Percentiles rank a stretch among this genome's conserved stretches.
phyloP scores from a whole-genome alignment of 1,284 basidiomycete genomes.

The Ustilago crameri region DNA sequence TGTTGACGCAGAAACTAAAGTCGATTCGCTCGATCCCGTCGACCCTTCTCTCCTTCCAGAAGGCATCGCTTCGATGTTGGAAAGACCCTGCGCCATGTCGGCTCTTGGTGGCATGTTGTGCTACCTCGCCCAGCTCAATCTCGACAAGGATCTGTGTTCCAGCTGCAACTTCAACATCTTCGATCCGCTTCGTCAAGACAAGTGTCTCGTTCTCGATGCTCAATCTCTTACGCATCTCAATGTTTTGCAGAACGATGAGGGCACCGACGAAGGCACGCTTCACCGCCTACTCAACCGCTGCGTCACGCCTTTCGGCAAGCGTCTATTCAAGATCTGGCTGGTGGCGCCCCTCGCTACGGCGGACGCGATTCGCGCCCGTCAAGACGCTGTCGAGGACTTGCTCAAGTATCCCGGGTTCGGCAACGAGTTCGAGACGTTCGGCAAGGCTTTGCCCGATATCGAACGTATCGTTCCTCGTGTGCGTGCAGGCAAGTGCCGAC shows the following conservation, averaged over 20 bases:
- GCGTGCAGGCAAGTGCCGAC: conserved; percentile 63
- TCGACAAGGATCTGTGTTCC: conserved; percentile 64
- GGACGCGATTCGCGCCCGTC: conserved; percentile 58
- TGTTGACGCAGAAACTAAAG: conserved; percentile 27
- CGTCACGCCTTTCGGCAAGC: conserved; percentile 66
- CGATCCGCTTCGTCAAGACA: conserved; percentile 55
- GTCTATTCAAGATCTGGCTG: conserved; percentile 67
- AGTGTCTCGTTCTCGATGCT: conserved; percentile 64
- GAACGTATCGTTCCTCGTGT: conserved; percentile 65
- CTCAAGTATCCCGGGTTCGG: conserved; percentile 48
- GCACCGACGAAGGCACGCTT: conserved; percentile 64
- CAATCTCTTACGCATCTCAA: conserved; percentile 66
- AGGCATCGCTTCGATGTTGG: conserved; percentile 55
- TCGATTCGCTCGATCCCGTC: conserved; percentile 45
- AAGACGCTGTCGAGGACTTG: conserved; percentile 65
- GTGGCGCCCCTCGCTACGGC: conserved; percentile 58
- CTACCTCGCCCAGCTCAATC: conserved; percentile 64
- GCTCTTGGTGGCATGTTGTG: conserved; percentile 64
- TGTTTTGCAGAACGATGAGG: conserved; percentile 66
- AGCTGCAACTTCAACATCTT: conserved; percentile 66
- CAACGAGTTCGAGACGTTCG: conserved; percentile 59
- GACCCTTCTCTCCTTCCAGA: conserved; percentile 50
- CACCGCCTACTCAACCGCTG: conserved; percentile 66
- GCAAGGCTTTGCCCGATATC: conserved; percentile 61
- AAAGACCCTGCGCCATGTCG: conserved; percentile 53